Percentiles rank a stretch among this genome's conserved stretches.
Conservation (phyloP, 192 early-diverging fungal genomes). For the Coemansia sp. region DNA sequence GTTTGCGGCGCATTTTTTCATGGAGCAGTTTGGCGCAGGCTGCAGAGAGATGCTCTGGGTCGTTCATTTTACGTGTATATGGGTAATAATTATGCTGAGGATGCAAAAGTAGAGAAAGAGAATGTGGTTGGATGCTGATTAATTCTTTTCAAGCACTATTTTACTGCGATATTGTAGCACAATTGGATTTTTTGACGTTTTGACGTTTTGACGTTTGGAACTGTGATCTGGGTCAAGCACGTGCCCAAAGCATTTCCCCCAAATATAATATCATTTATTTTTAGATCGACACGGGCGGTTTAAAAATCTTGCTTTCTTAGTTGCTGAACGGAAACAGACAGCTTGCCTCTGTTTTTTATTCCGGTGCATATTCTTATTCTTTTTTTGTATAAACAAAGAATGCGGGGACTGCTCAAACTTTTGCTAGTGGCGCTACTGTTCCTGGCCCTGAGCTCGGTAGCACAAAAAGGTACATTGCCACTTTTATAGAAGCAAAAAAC, state of each 20-base stretch:
- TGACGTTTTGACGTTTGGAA: too few species aligned
- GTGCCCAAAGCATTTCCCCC: neutral
- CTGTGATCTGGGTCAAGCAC: too few species aligned
- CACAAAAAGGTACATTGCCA: constrained; percentile 14
- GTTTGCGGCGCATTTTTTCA: constrained; percentile 44
- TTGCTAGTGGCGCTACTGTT: constrained; percentile 34
- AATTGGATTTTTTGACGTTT: neutral
- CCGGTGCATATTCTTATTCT: constrained; percentile 1
- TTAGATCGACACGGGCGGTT: constrained; percentile 1
- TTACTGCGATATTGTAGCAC: neutral
- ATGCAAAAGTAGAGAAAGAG: neutral
- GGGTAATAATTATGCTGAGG: neutral
- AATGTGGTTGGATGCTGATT: neutral
- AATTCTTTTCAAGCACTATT: neutral
- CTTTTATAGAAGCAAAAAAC: too few species aligned
- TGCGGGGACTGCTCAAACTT: constrained; percentile 35
- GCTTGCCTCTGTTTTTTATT: constrained; percentile 7
- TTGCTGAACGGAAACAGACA: neutral
- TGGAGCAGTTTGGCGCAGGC: constrained; percentile 46
- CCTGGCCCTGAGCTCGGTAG: constrained; percentile 20
- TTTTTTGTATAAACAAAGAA: constrained; percentile 8
- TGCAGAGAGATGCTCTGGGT: constrained; percentile 22
- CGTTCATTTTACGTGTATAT: constrained; percentile 13
- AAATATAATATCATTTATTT: neutral
- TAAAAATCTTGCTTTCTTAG: neutral